Base-by-base conservation (phyloP, 441 rosid species). In the Eruca vesicaria region DNA sequence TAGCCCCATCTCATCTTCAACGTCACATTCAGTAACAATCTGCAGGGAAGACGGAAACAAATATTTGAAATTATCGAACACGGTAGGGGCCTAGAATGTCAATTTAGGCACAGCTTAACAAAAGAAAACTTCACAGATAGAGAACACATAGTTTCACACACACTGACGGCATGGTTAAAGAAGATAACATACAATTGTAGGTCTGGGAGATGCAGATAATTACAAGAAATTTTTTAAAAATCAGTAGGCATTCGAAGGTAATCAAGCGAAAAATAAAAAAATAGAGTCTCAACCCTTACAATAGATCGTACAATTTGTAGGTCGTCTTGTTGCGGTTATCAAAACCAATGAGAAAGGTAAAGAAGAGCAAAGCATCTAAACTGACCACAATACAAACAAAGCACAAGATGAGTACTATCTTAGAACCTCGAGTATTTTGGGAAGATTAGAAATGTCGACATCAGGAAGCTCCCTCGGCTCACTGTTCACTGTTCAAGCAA, bases 401-500 rank as follows among this genome's bases (percentile, higher is more conserved):
- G 26, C 66, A 43, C 55, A 41, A 38, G 29, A 50, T 52, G 59
- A 74, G 19, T 66, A 66, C 62, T 19, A 74, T 66, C 62, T 72
- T 65, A 60, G 69, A 78, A 94, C 98, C 98, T 94, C 89, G 70
- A 88, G 92, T 72, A 94, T 84, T 74, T 85, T 72, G 69, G 93
- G 97, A 71, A 94, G 97, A 50, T 91, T 86, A 53, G 98, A 86
- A 80, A 90, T 91, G 65, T 87, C 97, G 71, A 94, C 88, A 4
- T 86, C 86, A 56, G 98, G 98, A 75, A 94, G 84, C 77, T 92
- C 97, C 85, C 86, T 85, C 84, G 89, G 79, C 64, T 87, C 94
- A 71, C 87, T 89, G 70, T 82, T 84, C 59, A 20, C 59, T 53
- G 59, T 20, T 63, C 55, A 62, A 64, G 64, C 60, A 69, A 43